phyloP scores from a whole-genome alignment of 306 rosid species.

The Trifolium dubium region DNA sequence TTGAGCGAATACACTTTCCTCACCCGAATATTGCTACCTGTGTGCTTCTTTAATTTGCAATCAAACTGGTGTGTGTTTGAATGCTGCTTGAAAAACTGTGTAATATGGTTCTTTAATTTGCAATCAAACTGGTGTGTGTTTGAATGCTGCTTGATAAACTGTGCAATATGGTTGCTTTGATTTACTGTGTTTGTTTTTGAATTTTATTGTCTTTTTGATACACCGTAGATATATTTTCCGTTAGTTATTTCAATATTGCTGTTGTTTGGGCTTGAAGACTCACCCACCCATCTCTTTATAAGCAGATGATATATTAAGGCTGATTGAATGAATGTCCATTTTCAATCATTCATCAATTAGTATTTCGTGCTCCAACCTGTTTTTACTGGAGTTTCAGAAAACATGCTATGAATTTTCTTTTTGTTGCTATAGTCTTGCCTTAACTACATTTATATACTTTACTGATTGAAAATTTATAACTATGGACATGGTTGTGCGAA shows the following conservation, averaged over 20 bases:
- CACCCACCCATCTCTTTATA: neutral
- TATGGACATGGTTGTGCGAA: neutral
- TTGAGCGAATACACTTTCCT: constrained; percentile 15
- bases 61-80: constrained; percentile 3
- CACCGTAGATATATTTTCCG: constrained; percentile 3
- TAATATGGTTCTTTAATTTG: neutral
- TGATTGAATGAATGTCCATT: constrained; percentile 17
- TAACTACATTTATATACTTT: neutral
- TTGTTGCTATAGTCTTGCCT: constrained; percentile 1
- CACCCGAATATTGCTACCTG: constrained; percentile 11
- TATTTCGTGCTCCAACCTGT: constrained; percentile 21
- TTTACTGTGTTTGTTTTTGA: neutral
- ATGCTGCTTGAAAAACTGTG: constrained; percentile 10
- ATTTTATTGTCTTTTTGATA: neutral
- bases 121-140: constrained; percentile 1
- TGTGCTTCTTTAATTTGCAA: neutral
- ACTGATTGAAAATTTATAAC: neutral
- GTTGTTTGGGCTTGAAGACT: constrained; percentile 1
- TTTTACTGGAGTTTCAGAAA: neutral
- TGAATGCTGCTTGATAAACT: constrained; percentile 2
- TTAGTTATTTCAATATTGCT: constrained; percentile 10
- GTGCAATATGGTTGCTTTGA: constrained; percentile 9
- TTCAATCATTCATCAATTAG: constrained; percentile 14
- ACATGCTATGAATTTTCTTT: neutral
- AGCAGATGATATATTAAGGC: constrained; percentile 8